Evolutionary conservation across 2,329 filamentous ascomycete genomes (phyloP).

Genomic region (Verticillium nubilum): DNA sequence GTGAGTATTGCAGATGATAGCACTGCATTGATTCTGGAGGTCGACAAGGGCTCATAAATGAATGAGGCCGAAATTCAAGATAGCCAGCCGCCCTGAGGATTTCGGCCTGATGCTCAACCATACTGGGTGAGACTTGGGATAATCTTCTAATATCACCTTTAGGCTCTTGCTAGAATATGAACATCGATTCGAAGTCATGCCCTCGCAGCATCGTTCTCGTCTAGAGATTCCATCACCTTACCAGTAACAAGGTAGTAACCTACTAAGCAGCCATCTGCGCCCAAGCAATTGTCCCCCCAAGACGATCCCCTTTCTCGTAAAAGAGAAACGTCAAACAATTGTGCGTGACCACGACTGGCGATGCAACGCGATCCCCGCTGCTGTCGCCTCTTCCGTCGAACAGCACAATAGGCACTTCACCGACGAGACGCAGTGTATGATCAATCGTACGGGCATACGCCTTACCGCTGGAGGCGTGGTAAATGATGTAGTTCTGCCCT

Average conservation of each 20-base stretch:
- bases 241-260: not conserved
- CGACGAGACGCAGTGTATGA: slow-evolving; percentile 9
- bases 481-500: slow-evolving; percentile 11
- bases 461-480: slow-evolving; percentile 13
- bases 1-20: too few relatives aligned
- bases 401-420: slow-evolving; percentile 8
- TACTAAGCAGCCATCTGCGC: slow-evolving; percentile 6
- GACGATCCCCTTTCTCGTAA: slow-evolving; percentile 13
- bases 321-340: slow-evolving; percentile 7
- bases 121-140: too few relatives aligned
- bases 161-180: too few relatives aligned
- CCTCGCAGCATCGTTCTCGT: not conserved
- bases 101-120: too few relatives aligned
- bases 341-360: slow-evolving; percentile 9
- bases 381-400: slow-evolving; percentile 6
- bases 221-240: not conserved
- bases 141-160: too few relatives aligned
- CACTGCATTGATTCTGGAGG: too few relatives aligned
- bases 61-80: too few relatives aligned
- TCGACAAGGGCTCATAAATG: too few relatives aligned
- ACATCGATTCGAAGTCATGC: too few relatives aligned
- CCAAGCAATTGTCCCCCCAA: slow-evolving; percentile 13
- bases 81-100: too few relatives aligned
- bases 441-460: slow-evolving; percentile 13
- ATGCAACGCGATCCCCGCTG: slow-evolving; percentile 8